Base-by-base conservation (phyloP, 1,139 yeast species). In the Pichia sp. region DNA sequence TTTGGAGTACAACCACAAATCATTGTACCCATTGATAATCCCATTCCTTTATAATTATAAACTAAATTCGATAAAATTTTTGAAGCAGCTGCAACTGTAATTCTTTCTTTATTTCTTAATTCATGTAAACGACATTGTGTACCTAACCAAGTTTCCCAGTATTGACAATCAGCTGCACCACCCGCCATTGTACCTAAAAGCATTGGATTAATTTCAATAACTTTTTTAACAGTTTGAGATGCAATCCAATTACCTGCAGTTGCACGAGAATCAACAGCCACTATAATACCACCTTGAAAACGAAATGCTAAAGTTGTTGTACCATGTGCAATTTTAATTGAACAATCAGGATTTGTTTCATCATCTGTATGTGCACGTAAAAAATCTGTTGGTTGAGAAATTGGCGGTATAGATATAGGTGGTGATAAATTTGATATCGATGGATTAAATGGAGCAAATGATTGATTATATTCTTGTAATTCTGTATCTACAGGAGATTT, bases 131-230 rank as follows among this genome's bases (percentile, higher is more conserved):
- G 77, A 70, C 98, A 92, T 68, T 92, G 97, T 23, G 96, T 74
- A 54, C 98, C 98, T 53, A 92, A 75, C 97, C 97, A 92, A 28
- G 97, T 87, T 69, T 92, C 97, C 99, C 99, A 92, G 67, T 75
- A 94, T 67, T 94, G 98, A 74, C 99, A 92, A 69, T 92, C 99
- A 27, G 98, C 98, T 42, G 99, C 99, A 71, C 97, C 97, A 68
- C 99, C 99, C 32, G 99, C 99, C 97, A 92, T 82, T 30, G 99
- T 92, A 54, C 99, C 99, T 58, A 92, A 75, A 55, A 92, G 69
- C 62, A 86, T 85, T 43, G 97, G 97, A 66, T 94, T 94, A 68
- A 92, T 92, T 65, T 92, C 92, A 62, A 92, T 90, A 43, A 92
- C 98, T 68, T 92, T 92, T 68, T 92, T 90, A 54, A 92, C 99